Percentiles rank a stretch among this genome's conserved stretches.
Conservation (phyloP, 2,329 filamentous ascomycete species). For the Fusarium nisikadoi region DNA sequence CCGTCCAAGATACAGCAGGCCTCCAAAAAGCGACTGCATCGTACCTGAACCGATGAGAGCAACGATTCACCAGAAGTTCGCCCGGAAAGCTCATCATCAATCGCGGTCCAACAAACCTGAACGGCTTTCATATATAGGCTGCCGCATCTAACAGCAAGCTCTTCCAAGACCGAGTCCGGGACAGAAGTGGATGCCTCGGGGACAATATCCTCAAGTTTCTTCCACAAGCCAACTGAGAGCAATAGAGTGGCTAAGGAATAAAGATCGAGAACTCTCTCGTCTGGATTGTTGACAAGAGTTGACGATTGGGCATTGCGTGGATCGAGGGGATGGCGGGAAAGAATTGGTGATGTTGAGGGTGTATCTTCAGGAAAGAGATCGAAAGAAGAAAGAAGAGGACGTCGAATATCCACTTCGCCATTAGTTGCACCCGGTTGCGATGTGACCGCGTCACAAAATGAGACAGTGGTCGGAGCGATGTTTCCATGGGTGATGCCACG, state of each 20-base stretch:
- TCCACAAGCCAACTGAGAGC: slow-evolving; percentile 81
- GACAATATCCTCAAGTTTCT: slow-evolving; percentile 67
- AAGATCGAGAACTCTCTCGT: slow-evolving; percentile 71
- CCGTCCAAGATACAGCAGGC: slow-evolving; percentile 70
- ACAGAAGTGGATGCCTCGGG: slow-evolving; percentile 61
- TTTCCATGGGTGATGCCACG: slow-evolving; percentile 77
- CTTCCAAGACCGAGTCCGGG: slow-evolving; percentile 69
- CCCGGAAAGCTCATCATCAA: slow-evolving; percentile 68
- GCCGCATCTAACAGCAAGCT: slow-evolving; percentile 75
- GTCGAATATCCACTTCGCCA: slow-evolving; percentile 69
- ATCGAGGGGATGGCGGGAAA: slow-evolving; percentile 72
- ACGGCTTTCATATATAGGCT: slow-evolving; percentile 81
- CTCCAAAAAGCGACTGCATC: slow-evolving; percentile 67
- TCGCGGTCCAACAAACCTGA: slow-evolving; percentile 76
- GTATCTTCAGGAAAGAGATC: slow-evolving; percentile 69
- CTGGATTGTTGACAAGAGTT: slow-evolving; percentile 59
- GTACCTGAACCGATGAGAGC: slow-evolving; percentile 63
- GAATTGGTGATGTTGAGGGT: slow-evolving; percentile 34
- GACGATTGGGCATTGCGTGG: slow-evolving; percentile 62
- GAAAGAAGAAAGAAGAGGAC: slow-evolving; percentile 77
- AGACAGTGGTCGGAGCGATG: slow-evolving; percentile 73
- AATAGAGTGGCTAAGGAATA: slow-evolving; percentile 80
- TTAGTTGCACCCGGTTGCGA: slow-evolving; percentile 54
- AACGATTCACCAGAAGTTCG: slow-evolving; percentile 61
- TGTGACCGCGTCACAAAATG: slow-evolving; percentile 66